Evolutionary conservation across 225 moss, liverwort and hornwort genomes (phyloP), one percentile per base, ranked within the genome.

Genomic region (Pleurozium schreberi): DNA sequence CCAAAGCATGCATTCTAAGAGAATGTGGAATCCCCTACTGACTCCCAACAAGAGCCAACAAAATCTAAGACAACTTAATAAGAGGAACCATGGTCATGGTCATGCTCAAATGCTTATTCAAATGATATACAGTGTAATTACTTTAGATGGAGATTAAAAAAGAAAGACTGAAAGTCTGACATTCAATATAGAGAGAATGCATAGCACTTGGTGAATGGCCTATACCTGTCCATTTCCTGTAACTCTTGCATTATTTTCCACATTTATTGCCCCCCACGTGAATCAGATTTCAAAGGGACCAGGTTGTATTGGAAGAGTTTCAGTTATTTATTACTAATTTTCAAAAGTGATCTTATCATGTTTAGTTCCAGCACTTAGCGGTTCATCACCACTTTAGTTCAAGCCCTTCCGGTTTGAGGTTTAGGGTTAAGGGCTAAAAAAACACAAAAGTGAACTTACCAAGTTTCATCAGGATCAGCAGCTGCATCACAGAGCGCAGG

Each of bases 401-500:
- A 77, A 77, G 55, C 23, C 10, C 10, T 61, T 42, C 36, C 3
- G 23, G 43, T 43, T 60, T 28, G 43, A 13, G 47, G 47, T 66
- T 50, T 17, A 66, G 50, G 50, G 38, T 52, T 38, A 36, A 66
- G 27, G 31, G 63, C 12, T 50, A 50, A 79, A 50, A 79, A 49
- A 19, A 50, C 66, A 55, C 45, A 50, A 50, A 47, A 73, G 27
- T 7, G 57, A 89, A 75, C 75, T 68, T 88, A 97, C 97, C 97
- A 97, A 85, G 93, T 92, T 79, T 86, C 50, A 87, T 97, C 95
- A 87, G 95, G 93, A 93, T 97, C 95, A 80, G 93, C 91, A 89
- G 88, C 88, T 68, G 84, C 88, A 83, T 90, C 90, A 91, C 97
- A 97, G 38, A 94, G 57, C 6, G 90, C 83, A 90, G 96, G 96